Percentiles rank a stretch among this genome's conserved stretches.
Conservation (phyloP, 148 eudicot genomes). For the Polygonum aviculare region DNA sequence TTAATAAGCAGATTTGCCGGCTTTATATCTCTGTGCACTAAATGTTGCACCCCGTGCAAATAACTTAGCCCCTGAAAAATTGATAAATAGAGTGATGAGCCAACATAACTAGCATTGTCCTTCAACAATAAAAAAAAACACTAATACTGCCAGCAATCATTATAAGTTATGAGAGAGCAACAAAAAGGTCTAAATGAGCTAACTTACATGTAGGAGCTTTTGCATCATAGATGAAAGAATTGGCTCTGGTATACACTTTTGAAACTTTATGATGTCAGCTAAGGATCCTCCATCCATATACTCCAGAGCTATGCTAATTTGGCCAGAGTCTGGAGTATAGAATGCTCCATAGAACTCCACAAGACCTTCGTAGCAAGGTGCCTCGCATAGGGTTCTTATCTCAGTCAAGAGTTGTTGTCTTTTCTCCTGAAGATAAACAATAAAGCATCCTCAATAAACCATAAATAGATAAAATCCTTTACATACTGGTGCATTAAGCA, state of each 20-base stretch:
- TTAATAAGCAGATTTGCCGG: conserved; percentile 95
- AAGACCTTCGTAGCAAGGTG: conserved; percentile 82
- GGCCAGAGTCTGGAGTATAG: conserved; percentile 93
- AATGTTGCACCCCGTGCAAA: conserved; percentile 77
- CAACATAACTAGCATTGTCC: background rate
- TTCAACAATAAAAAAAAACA: background rate
- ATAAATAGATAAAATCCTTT: background rate
- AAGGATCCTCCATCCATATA: conserved; percentile 98
- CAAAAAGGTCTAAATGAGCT: background rate
- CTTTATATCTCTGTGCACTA: conserved; percentile 95
- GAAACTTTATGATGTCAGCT: conserved; percentile 58
- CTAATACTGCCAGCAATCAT: background rate
- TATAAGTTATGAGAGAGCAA: background rate
- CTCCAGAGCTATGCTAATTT: conserved; percentile 93
- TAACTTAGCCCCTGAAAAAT: conserved; percentile 66
- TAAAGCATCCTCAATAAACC: background rate
- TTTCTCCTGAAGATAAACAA: conserved; percentile 50
- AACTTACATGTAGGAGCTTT: conserved; percentile 63
- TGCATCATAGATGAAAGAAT: conserved; percentile 70
- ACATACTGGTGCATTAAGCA: background rate
- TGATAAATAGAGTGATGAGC: conserved; percentile 11
- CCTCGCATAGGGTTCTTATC: conserved; percentile 87
- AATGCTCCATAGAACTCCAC: conserved; percentile 96
- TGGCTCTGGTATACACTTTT: conserved; percentile 67
- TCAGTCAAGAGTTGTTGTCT: conserved; percentile 87